Evolutionary conservation across 768 basidiomycete species (phyloP).

Genomic region (Phlebiopsis gigantea): DNA sequence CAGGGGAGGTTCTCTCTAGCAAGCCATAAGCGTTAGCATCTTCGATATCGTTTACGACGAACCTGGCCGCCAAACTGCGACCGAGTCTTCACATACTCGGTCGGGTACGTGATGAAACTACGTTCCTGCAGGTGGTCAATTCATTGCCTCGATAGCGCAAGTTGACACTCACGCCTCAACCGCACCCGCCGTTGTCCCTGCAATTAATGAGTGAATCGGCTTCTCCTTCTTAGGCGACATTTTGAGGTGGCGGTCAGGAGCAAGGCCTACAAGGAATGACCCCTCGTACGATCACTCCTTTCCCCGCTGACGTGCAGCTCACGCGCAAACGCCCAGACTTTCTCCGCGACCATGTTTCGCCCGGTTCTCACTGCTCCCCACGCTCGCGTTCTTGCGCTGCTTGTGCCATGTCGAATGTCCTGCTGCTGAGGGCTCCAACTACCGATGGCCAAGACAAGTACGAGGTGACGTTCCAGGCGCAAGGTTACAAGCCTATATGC

Average conservation of each 20-base stretch:
- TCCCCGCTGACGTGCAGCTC: not conserved
- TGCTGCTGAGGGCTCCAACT: conserved; percentile 36
- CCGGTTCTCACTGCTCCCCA: not conserved
- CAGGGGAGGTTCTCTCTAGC: conserved; percentile 63
- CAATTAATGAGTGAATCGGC: conserved; percentile 80
- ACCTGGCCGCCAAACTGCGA: conserved; percentile 87
- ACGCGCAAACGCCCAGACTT: not conserved
- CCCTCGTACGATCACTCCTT: too few relatives aligned
- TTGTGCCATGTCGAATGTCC: conserved; percentile 26
- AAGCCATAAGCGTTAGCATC: not conserved
- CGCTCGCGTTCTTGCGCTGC: not conserved
- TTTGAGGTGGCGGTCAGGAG: not conserved
- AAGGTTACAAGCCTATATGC: conserved; percentile 51
- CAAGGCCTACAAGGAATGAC: not conserved
- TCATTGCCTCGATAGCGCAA: not conserved
- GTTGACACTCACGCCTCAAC: conserved; percentile 75
- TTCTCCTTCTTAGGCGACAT: conserved; percentile 61
- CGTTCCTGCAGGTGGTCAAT: conserved; percentile 34
- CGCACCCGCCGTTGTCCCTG: conserved; percentile 89
- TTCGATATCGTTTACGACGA: conserved; percentile 15
- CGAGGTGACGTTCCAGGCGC: conserved; percentile 39
- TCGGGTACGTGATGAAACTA: conserved; percentile 83
- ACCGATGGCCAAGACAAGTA: conserved; percentile 49
- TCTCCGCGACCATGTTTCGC: not conserved
- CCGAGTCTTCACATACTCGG: conserved; percentile 91